Evolutionary conservation across 129 eudicot genomes (phyloP).

Genomic region (Scalesia atractyloides): DNA sequence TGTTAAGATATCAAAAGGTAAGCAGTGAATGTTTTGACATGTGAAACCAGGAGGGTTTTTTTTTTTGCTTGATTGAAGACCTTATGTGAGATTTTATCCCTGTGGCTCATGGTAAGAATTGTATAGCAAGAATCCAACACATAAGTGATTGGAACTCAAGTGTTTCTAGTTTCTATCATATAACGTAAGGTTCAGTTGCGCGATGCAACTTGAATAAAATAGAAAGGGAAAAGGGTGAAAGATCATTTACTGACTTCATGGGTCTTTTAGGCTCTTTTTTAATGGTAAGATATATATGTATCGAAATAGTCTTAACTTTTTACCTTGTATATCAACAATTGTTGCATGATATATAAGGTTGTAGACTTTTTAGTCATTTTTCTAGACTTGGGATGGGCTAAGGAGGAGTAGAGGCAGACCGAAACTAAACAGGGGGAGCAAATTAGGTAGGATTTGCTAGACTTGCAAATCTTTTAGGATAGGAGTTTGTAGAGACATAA

Average conservation of each 20-base stretch:
- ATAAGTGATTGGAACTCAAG: neutral
- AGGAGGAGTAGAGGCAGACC: neutral
- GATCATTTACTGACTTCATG: neutral
- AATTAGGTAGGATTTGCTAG: too few species aligned
- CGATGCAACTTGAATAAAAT: neutral
- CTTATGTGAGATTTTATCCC: neutral
- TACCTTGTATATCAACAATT: neutral
- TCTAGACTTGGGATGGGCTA: too few species aligned
- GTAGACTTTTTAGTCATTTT: neutral
- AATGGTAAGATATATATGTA: neutral
- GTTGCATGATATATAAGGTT: neutral
- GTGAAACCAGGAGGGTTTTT: neutral
- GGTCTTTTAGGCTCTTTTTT: constrained; percentile 7
- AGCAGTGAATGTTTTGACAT: neutral
- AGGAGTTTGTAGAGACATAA: too few species aligned
- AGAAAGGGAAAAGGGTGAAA: neutral
- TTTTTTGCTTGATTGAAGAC: neutral
- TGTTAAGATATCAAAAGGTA: neutral
- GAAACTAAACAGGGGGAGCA: too few species aligned
- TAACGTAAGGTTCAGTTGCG: neutral
- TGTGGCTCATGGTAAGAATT: neutral
- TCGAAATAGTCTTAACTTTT: neutral
- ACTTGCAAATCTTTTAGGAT: too few species aligned
- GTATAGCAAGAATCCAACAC: neutral
- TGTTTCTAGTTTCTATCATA: neutral